A percentile compares a stretch with the other conserved stretches of the same genome.
These are phyloP conservation scores for Hemisphaericaspora subhashii DNA, from an alignment of 1,139 yeast genomes.

Conservation along the genomic window DNA sequence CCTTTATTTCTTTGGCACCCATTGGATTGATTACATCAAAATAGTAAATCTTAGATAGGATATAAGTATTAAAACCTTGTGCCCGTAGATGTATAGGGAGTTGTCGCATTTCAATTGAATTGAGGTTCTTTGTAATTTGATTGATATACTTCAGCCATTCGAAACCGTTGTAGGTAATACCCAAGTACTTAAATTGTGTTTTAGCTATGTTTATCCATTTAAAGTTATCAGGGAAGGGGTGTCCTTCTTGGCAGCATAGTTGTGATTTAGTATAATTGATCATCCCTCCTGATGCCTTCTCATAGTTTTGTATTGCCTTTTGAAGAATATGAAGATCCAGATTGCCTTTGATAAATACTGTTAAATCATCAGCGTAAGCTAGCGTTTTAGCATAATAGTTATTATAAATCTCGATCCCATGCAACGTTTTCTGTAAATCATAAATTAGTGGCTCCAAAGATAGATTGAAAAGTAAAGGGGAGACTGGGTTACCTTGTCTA, in stretches of 20 bases:
- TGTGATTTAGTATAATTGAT: background rate
- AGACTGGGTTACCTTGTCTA: constrained; percentile 1
- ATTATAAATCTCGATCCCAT: background rate
- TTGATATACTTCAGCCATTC: background rate
- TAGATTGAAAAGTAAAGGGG: background rate
- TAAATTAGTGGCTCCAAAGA: constrained; percentile 4
- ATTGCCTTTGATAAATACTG: background rate
- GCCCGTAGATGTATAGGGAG: background rate
- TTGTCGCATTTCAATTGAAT: background rate
- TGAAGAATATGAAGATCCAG: background rate
- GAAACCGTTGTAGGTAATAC: background rate
- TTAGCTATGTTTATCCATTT: background rate
- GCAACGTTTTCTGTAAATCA: background rate
- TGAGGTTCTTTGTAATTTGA: background rate
- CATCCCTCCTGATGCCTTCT: background rate
- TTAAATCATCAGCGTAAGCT: background rate
- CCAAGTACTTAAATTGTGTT: background rate
- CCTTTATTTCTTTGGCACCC: background rate
- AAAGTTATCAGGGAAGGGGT: background rate
- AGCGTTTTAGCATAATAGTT: background rate
- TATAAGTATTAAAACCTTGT: background rate
- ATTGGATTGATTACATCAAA: background rate
- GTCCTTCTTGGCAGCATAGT: background rate
- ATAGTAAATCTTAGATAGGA: background rate
- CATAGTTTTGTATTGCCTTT: background rate